These are phyloP conservation scores for Gnomoniopsis sp. DNA, from an alignment of 2,329 filamentous ascomycete genomes.

Conservation along the genomic window DNA sequence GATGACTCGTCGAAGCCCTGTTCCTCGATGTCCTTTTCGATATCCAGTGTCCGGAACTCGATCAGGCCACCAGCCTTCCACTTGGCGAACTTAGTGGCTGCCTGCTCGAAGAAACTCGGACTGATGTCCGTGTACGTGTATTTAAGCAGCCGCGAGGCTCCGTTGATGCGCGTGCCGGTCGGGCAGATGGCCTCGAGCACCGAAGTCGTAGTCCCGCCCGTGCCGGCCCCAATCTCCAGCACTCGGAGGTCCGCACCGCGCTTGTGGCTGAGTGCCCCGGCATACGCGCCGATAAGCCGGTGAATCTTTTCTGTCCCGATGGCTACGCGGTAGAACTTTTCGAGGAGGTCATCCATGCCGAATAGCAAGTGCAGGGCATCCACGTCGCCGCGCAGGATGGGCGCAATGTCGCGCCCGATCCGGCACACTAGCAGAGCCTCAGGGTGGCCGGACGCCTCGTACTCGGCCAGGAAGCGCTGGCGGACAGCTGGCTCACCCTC, in stretches of 20 bases:
- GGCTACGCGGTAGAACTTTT: slow-evolving; percentile 10
- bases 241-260: slow-evolving; percentile 14
- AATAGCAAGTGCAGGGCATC: slow-evolving; percentile 11
- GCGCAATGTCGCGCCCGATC: slow-evolving; percentile 8
- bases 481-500: not conserved
- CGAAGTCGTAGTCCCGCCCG: slow-evolving; percentile 10
- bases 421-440: slow-evolving; percentile 11
- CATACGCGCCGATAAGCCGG: slow-evolving; percentile 12
- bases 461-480: slow-evolving; percentile 10
- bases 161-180: slow-evolving; percentile 4
- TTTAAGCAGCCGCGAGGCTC: slow-evolving; percentile 7
- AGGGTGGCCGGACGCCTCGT: slow-evolving; percentile 12
- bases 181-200: slow-evolving; percentile 13
- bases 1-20: slow-evolving; percentile 29
- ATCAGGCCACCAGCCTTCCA: slow-evolving; percentile 25
- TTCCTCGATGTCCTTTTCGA: slow-evolving; percentile 23
- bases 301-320: slow-evolving; percentile 16
- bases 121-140: slow-evolving; percentile 20
- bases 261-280: slow-evolving; percentile 11
- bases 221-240: slow-evolving; percentile 17
- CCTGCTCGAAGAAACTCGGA: slow-evolving; percentile 19
- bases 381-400: slow-evolving; percentile 12
- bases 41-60: slow-evolving; percentile 25
- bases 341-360: slow-evolving; percentile 13
- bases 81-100: slow-evolving; percentile 26